phyloP scores from a whole-genome alignment of 2,329 filamentous ascomycete genomes.

The Paecilomyces niveus region DNA sequence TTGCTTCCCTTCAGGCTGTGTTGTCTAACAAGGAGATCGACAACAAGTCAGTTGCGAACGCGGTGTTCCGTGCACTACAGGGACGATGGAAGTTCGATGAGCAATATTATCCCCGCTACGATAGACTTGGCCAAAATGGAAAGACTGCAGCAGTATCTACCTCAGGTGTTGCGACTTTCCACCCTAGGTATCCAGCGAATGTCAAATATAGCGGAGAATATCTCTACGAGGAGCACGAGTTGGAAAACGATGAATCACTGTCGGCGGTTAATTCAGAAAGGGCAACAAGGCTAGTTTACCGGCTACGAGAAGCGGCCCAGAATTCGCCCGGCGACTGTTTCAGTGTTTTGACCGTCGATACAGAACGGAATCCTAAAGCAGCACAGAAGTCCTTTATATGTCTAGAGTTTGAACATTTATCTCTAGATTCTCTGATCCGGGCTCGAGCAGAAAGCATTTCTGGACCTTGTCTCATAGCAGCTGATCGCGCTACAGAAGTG shows the following conservation, averaged over 20 bases:
- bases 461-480: neutral
- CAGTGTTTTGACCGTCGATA: neutral
- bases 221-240: slow-evolving; percentile 19
- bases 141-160: slow-evolving; percentile 48
- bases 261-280: neutral
- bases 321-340: neutral
- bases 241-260: neutral
- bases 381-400: neutral
- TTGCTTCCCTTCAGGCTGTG: slow-evolving; percentile 36
- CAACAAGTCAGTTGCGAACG: slow-evolving; percentile 52
- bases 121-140: slow-evolving; percentile 44
- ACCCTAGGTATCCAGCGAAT: slow-evolving; percentile 53
- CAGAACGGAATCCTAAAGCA: neutral
- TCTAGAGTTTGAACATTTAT: neutral
- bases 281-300: neutral
- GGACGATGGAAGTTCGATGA: slow-evolving; percentile 62
- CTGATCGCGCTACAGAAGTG: neutral
- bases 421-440: neutral
- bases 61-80: slow-evolving; percentile 63
- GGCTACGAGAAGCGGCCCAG: neutral
- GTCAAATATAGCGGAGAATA: slow-evolving; percentile 27
- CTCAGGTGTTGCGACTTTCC: slow-evolving; percentile 58
- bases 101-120: slow-evolving; percentile 18
- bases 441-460: neutral
- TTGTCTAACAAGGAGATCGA: slow-evolving; percentile 37